These are phyloP conservation scores for Mucor piriformis DNA, from an alignment of 371 early-diverging fungal species.

Conservation along the genomic window DNA sequence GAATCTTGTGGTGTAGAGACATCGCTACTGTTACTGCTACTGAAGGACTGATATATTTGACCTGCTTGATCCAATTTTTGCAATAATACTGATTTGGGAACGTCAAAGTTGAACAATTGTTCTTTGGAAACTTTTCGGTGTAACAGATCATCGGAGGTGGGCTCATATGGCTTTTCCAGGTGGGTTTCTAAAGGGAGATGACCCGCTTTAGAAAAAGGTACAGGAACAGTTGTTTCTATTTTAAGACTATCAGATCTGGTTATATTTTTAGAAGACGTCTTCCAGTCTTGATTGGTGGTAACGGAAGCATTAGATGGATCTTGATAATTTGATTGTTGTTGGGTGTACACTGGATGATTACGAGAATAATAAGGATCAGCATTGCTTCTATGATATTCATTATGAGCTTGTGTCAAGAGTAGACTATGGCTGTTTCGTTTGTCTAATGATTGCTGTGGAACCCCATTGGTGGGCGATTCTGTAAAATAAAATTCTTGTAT, in stretches of 20 bases:
- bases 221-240: constrained; percentile 14
- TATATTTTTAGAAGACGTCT: constrained; percentile 9
- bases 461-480: background rate
- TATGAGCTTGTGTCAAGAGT: background rate
- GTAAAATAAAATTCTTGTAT: background rate
- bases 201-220: background rate
- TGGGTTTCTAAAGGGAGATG: constrained; percentile 7
- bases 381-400: background rate
- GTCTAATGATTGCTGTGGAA: background rate
- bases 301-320: background rate
- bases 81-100: background rate
- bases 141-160: constrained; percentile 1
- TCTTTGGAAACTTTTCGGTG: constrained; percentile 14
- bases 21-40: background rate
- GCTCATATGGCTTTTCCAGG: constrained; percentile 23
- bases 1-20: constrained; percentile 1
- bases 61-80: constrained; percentile 2
- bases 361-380: constrained; percentile 1
- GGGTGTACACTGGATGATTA: background rate
- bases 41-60: background rate
- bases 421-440: background rate
- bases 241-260: constrained; percentile 18
- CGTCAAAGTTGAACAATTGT: background rate
- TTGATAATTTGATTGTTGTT: background rate
- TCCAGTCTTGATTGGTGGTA: constrained; percentile 5